These are phyloP conservation scores for Yamadazyma taylorii DNA, from an alignment of 1,139 yeast genomes.

Conservation along the genomic window DNA sequence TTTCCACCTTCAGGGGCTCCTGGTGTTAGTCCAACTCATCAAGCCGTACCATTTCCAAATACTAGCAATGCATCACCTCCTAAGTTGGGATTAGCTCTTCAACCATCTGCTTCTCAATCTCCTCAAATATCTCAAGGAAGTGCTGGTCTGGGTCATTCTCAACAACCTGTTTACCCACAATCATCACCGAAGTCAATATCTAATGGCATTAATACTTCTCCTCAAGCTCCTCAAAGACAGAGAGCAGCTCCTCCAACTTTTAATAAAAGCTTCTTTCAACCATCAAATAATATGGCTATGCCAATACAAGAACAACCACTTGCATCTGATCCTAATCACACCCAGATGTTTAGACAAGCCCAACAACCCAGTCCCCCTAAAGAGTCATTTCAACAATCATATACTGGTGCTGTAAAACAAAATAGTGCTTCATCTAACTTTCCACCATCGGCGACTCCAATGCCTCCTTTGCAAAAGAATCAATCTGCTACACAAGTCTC, in stretches of 20 bases:
- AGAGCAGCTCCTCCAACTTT: not conserved
- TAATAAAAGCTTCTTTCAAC: not conserved
- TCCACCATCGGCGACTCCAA: not conserved
- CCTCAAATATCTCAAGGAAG: not conserved
- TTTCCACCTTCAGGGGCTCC: slow-evolving; percentile 8
- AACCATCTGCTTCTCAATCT: slow-evolving; percentile 2
- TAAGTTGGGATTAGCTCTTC: slow-evolving; percentile 8
- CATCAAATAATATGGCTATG: not conserved
- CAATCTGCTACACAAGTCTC: not conserved
- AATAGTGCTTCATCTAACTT: slow-evolving; percentile 2
- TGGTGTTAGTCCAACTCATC: slow-evolving; percentile 11
- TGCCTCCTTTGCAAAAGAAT: not conserved
- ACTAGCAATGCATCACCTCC: slow-evolving; percentile 13
- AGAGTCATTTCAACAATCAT: slow-evolving; percentile 3
- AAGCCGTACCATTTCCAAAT: not conserved
- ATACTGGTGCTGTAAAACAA: not conserved
- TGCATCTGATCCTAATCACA: not conserved
- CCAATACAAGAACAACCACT: not conserved
- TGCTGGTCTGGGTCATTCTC: not conserved
- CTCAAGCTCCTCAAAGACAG: slow-evolving; percentile 4
- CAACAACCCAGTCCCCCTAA: slow-evolving; percentile 9
- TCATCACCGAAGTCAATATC: not conserved
- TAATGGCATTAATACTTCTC: not conserved
- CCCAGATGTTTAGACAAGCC: not conserved
- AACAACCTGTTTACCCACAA: not conserved